Conservation (phyloP, 1,284 basidiomycete species). For the Mrakiaceae sp. region DNA sequence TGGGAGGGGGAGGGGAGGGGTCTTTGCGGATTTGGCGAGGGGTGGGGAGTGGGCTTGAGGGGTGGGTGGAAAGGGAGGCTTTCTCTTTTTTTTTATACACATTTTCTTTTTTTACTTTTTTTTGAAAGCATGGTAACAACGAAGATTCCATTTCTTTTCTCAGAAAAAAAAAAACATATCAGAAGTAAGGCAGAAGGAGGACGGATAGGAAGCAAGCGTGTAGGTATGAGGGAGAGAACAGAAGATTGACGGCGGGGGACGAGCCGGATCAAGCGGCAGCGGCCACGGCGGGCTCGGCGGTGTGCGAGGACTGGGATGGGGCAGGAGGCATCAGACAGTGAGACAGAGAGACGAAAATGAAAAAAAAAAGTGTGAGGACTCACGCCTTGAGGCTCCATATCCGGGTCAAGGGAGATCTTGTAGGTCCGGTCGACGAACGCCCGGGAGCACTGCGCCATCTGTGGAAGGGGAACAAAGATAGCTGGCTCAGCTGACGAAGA, state of each 20-base stretch:
- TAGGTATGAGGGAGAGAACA: background rate
- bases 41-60: slow-evolving; percentile 67
- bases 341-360: too few species aligned
- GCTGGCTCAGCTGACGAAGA: background rate
- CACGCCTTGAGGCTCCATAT: slow-evolving; percentile 9
- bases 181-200: too few species aligned
- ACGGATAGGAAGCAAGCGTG: too few species aligned
- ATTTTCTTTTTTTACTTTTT: background rate
- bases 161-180: too few species aligned
- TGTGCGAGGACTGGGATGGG: background rate
- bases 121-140: too few species aligned
- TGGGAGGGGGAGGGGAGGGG: slow-evolving; percentile 44
- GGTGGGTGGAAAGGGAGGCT: slow-evolving; percentile 11
- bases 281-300: background rate
- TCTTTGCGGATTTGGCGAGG: slow-evolving; percentile 69
- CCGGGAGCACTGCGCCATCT: slow-evolving; percentile 10
- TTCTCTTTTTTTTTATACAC: slow-evolving; percentile 7
- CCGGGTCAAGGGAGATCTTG: slow-evolving; percentile 13
- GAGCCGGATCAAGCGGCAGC: background rate
- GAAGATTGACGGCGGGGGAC: background rate
- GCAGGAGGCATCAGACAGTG: too few species aligned
- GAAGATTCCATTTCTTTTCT: too few species aligned
- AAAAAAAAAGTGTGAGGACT: too few species aligned
- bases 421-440: slow-evolving; percentile 16
- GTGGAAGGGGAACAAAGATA: background rate